A percentile compares a stretch with the other conserved stretches of the same genome.
Conservation (phyloP, 345 rosid genomes). For the Conringia planisiliqua region DNA sequence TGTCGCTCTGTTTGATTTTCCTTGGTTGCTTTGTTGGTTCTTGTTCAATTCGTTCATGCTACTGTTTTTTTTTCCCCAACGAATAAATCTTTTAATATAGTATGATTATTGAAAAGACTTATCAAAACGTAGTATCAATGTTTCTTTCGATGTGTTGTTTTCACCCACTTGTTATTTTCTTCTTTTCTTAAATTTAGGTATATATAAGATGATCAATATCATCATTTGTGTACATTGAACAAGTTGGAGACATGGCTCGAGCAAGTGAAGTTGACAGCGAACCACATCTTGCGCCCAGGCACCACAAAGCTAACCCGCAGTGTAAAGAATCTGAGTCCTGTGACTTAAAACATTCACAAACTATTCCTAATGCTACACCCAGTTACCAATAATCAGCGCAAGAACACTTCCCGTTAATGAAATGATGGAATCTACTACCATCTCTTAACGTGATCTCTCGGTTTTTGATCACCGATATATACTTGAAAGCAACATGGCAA, state of each 20-base stretch:
- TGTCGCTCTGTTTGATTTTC: conserved; percentile 13
- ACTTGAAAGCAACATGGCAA: conserved; percentile 71
- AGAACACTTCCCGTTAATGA: conserved; percentile 65
- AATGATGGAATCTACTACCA: conserved; percentile 83
- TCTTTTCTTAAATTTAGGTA: too few relatives aligned
- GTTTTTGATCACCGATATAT: conserved; percentile 54
- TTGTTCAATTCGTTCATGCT: not conserved
- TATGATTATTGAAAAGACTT: too few relatives aligned
- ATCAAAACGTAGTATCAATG: too few relatives aligned
- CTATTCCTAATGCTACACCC: not conserved
- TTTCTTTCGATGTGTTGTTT: too few relatives aligned
- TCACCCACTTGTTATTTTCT: too few relatives aligned
- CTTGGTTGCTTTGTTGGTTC: not conserved
- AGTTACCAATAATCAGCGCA: conserved; percentile 75
- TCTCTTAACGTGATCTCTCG: conserved; percentile 71
- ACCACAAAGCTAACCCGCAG: conserved; percentile 67
- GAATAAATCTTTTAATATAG: too few relatives aligned
- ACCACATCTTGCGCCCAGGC: conserved; percentile 81
- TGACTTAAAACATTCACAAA: conserved; percentile 52
- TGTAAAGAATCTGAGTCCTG: conserved; percentile 66
- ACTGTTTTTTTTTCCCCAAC: not conserved
- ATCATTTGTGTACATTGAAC: too few relatives aligned
- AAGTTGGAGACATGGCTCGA: conserved; percentile 58
- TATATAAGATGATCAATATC: too few relatives aligned
- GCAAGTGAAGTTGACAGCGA: conserved; percentile 70